Evolutionary conservation across 2,329 filamentous ascomycete species (phyloP), one percentile per base, ranked within the genome.

Genomic region (Beauveria asiatica): DNA sequence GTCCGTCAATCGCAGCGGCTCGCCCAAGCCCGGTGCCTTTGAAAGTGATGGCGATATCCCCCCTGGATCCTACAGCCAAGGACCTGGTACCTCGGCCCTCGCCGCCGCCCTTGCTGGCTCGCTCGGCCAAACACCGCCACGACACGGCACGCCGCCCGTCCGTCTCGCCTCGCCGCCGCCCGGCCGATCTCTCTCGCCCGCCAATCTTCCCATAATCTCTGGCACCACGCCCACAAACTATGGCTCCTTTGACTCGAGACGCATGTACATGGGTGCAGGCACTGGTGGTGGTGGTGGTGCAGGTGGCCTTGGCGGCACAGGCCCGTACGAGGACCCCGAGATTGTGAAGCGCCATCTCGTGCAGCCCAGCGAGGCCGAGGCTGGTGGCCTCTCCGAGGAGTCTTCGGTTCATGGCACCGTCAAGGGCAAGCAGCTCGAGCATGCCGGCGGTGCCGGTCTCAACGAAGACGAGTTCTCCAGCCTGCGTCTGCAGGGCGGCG

Each of bases 261-360:
- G 59, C 50, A 59, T 80, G 82, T 37, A 46, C 44, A 56, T 56
- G 53, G 53, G 53, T 13, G 46, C 83, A 80, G 54, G 72, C 74
- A 55, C 82, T 80, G 52, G 75, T 8, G 45, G 83, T 81, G 54
- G 72, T 74, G 54, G 82, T 79, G 52, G 75, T 66, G 33, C 33
- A 5, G 44, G 62, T 16, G 27, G 60, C 41, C 63, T 55, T n/a
- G 68, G 67, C 27, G 69, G 68, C 41, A 68, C 78, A 45, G 84
- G 80, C 23, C 85, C 87, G 5, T 88, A 87, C 69, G 92, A 97
- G 74, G 91, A 97, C 68, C 88, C 92, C 17, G 92, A 97, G 71
- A 90, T 97, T 58, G 83, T 99, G 65, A 92, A 87, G 71, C 83
- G 93, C 65, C 94, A 99, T 78, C 76, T 96, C 67, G 90, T 97